Conservation (phyloP, 164 flowering plant species). For the Akebia trifoliata region DNA sequence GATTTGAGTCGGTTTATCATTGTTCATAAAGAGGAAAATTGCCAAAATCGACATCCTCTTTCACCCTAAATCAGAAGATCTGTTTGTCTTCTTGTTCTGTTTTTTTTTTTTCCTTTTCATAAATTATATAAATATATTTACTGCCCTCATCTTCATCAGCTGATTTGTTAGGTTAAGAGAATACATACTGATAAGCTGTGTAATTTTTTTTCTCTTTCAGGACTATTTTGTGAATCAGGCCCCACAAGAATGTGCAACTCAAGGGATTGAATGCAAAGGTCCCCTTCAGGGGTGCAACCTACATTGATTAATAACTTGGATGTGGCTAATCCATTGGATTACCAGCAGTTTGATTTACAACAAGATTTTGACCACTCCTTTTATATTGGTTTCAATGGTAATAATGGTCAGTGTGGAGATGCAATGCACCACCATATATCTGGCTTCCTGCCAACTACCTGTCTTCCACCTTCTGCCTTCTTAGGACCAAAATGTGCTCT, state of each 20-base stretch:
- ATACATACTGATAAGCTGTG: not conserved
- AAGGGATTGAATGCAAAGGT: conserved; percentile 45
- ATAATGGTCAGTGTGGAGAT: conserved; percentile 32
- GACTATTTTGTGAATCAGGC: conserved; percentile 37
- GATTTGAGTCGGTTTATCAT: no score
- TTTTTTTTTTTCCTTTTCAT: no score
- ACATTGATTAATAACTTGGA: no score
- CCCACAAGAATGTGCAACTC: conserved; percentile 40
- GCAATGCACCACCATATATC: conserved; percentile 39
- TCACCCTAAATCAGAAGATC: no score
- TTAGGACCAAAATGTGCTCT: conserved; percentile 95
- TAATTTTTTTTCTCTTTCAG: conserved; percentile 13
- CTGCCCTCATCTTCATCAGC: no score
- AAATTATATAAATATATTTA: no score
- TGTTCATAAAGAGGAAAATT: no score
- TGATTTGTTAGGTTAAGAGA: no score
- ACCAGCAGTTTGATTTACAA: conserved; percentile 49
- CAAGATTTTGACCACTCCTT: conserved; percentile 43
- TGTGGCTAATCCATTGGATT: conserved; percentile 34
- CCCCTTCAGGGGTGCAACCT: no score
- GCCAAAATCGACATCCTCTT: no score
- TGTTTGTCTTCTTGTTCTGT: no score
- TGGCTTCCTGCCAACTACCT: conserved; percentile 41
- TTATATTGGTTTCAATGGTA: conserved; percentile 32
- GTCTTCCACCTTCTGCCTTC: conserved; percentile 83